These are phyloP conservation scores for Gynandropsis gynandra DNA, from an alignment of 345 rosid genomes.

Conservation along the genomic window DNA sequence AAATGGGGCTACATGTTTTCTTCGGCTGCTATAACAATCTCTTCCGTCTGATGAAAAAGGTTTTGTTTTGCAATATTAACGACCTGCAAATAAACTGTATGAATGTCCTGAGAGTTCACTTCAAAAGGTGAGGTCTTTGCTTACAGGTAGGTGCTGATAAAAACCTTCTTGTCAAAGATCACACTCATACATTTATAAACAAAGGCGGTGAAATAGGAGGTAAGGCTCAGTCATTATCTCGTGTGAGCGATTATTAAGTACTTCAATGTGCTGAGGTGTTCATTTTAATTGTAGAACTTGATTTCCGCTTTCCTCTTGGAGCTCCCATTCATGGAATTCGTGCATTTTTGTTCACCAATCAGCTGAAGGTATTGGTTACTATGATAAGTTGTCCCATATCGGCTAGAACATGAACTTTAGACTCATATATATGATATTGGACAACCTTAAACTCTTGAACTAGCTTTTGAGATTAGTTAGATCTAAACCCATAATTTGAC, in stretches of 20 bases:
- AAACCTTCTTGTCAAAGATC: conserved; percentile 91
- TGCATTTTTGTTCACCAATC: conserved; percentile 82
- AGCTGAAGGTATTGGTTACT: conserved; percentile 52
- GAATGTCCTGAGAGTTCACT: no score
- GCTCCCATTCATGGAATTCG: conserved; percentile 94
- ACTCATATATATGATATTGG: no score
- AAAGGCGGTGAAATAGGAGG: conserved; percentile 88
- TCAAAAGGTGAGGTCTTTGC: no score
- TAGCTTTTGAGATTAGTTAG: no score
- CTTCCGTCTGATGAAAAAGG: conserved; percentile 97
- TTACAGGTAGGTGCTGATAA: conserved; percentile 80
- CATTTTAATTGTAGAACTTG: conserved; percentile 66
- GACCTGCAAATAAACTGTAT: no score
- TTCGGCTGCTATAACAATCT: conserved; percentile 98
- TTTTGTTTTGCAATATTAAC: conserved; percentile 10
- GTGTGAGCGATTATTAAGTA: background rate
- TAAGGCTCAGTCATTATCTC: conserved; percentile 20
- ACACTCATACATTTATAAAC: conserved; percentile 94
- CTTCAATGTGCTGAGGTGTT: conserved; percentile 2
- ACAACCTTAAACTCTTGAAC: no score
- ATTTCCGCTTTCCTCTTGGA: conserved; percentile 83
- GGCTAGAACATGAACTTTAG: no score
- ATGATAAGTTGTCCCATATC: no score
- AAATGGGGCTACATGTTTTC: conserved; percentile 99
- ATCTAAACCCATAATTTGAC: no score